Conservation (phyloP, 2,329 filamentous ascomycete species). For the Verticillium isaacii region DNA sequence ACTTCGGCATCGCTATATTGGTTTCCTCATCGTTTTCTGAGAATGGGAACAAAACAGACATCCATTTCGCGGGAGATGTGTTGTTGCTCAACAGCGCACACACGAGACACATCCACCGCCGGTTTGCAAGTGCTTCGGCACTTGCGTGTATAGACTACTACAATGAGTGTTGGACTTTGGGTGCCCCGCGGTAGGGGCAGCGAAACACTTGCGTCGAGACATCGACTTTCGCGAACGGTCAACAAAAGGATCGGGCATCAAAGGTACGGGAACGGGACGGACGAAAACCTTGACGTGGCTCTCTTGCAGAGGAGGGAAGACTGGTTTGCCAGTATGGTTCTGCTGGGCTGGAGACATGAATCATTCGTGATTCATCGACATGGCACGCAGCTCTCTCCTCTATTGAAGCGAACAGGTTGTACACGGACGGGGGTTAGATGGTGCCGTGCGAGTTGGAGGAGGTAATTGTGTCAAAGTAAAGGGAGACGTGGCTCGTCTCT, state of each 20-base stretch:
- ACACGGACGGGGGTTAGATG: not conserved
- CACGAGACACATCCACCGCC: not conserved
- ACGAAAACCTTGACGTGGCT: not conserved
- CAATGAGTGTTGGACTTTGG: not conserved
- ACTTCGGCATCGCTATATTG: constrained; percentile 4
- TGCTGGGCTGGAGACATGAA: no score
- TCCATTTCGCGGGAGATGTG: not conserved
- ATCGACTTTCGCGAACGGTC: not conserved
- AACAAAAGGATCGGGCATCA: not conserved
- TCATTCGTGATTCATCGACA: not conserved
- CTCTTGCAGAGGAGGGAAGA: not conserved
- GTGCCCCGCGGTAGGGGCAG: not conserved
- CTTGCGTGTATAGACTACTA: constrained; percentile 13
- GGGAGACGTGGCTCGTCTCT: not conserved
- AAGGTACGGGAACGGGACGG: not conserved
- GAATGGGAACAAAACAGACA: not conserved
- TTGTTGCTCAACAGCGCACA: not conserved
- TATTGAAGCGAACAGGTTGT: not conserved
- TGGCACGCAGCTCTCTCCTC: not conserved
- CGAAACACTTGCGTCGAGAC: not conserved
- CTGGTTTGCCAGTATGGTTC: not conserved
- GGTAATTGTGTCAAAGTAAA: not conserved
- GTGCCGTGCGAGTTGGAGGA: not conserved
- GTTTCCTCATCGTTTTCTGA: not conserved
- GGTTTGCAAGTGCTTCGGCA: not conserved